Percentiles rank a stretch among this genome's conserved stretches.
These are phyloP conservation scores for Ilyonectria robusta DNA, from an alignment of 2,329 filamentous ascomycete species.

Conservation along the genomic window DNA sequence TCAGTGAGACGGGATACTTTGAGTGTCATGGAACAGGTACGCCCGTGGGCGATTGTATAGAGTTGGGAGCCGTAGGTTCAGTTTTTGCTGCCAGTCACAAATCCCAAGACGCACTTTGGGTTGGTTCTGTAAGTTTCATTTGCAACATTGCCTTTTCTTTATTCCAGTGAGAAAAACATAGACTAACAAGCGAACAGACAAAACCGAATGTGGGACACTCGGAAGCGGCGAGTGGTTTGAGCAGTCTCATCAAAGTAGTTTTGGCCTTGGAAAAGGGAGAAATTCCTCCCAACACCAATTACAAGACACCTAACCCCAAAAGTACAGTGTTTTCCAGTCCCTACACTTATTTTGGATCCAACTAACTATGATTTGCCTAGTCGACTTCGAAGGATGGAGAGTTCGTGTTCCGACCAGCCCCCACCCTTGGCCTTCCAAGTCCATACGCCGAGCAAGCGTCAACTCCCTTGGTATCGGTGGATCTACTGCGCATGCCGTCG, in stretches of 20 bases:
- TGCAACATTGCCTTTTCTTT: not conserved
- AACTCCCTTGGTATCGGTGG: conserved; percentile 60
- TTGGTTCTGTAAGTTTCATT: conserved; percentile 61
- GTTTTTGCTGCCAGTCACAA: conserved; percentile 48
- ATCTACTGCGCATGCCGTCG: conserved; percentile 59
- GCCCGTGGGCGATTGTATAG: conserved; percentile 47
- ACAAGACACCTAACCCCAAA: conserved; percentile 46
- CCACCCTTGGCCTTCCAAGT: conserved; percentile 43
- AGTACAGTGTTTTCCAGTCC: conserved; percentile 22
- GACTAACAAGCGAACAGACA: conserved; percentile 45
- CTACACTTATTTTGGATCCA: not conserved
- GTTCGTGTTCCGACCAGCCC: conserved; percentile 40
- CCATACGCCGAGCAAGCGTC: conserved; percentile 48
- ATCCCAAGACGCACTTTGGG: conserved; percentile 50
- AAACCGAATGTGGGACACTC: conserved; percentile 49
- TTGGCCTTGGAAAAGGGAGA: conserved; percentile 45
- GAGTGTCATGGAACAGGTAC: conserved; percentile 49
- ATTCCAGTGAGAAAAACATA: not conserved
- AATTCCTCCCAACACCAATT: conserved; percentile 46
- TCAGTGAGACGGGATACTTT: conserved; percentile 41
- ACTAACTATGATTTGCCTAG: conserved; percentile 24
- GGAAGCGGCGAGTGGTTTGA: conserved; percentile 48
- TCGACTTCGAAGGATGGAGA: conserved; percentile 44
- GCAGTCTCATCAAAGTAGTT: conserved; percentile 47
- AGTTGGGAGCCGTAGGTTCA: conserved; percentile 51